Evolutionary conservation across 2,329 filamentous ascomycete genomes (phyloP).

Genomic region (Verruconis gallopava): DNA sequence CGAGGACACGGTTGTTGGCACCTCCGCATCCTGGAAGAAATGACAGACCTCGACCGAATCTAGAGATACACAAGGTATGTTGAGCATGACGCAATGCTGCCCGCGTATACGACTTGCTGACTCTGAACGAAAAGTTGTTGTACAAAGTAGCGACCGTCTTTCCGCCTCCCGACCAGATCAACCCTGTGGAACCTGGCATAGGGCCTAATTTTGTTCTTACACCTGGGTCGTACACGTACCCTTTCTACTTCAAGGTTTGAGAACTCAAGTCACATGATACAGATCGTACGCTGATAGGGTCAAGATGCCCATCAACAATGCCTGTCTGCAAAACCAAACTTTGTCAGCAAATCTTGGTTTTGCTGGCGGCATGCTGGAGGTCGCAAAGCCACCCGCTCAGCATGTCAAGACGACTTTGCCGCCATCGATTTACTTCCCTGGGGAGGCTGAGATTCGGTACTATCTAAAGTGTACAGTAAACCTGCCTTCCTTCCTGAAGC

Average conservation of each 20-base stretch:
- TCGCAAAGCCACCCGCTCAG: constrained; percentile 32
- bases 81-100: background rate
- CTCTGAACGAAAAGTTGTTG: constrained; percentile 48
- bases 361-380: constrained; percentile 25
- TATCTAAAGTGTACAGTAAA: constrained; percentile 93
- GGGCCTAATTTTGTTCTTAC: constrained; percentile 31
- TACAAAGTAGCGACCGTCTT: constrained; percentile 65
- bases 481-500: constrained; percentile 76
- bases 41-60: constrained; percentile 32
- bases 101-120: too few species aligned
- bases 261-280: too few species aligned
- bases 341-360: constrained; percentile 31
- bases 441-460: constrained; percentile 81
- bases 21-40: constrained; percentile 21
- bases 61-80: constrained; percentile 39
- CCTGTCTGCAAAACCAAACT: constrained; percentile 39
- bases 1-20: constrained; percentile 50
- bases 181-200: constrained; percentile 26
- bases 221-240: constrained; percentile 60
- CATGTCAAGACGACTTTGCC: constrained; percentile 83
- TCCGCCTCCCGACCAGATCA: constrained; percentile 28
- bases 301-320: constrained; percentile 54
- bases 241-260: constrained; percentile 64
- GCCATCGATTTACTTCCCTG: constrained; percentile 78
- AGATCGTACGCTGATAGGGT: background rate